Base-by-base conservation (phyloP, 768 basidiomycete species). In the Amanita fuliginea region DNA sequence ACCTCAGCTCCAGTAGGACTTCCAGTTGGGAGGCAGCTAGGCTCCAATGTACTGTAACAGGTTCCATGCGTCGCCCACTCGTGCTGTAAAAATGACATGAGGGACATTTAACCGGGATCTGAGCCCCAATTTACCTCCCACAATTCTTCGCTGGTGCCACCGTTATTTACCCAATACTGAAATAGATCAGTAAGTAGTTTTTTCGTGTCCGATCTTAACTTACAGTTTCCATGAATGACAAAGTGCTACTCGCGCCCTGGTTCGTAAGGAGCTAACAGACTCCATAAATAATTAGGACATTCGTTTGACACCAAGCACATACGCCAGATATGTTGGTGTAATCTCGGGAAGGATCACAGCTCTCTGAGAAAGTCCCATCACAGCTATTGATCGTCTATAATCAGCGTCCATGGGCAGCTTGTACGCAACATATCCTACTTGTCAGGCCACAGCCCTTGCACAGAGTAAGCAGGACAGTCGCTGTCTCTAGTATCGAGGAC, bases 301-400 rank as follows among this genome's bases (percentile, higher is more conserved):
- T 18, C 6, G 24, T 22, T 18, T 21, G 9, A 30, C 6, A 14
- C 34, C 7, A 47, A 19, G n/a, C 14, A 30, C 57, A 36, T 39
- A 60, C 61, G n/a, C 49, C 34, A 13, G 49, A 1, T 18, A 62
- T 56, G 19, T 37, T 41, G 22, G 57, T 59, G 42, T 62, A 62
- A n/a, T 50, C 61, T 30, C 61, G 49, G 30, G 61, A 59, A 8
- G 61, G 51, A 51, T 62, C 61, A 41, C 61, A 62, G 42, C 48
- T 58, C 19, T 35, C 10, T 4, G 51, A 47, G 32, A 40, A 62
- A 22, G 59, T 62, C 30, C 45, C 46, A 35, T 49, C 48, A 22
- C 48, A 49, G 32, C 48, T 49, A 42, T 11, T 8, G 10, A 32
- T 40, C 6, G 7, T 19, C 37, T 2, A 32, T 19, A 22, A 10